Conservation (phyloP, 306 rosid genomes). For the Quercus berberidifolia region DNA sequence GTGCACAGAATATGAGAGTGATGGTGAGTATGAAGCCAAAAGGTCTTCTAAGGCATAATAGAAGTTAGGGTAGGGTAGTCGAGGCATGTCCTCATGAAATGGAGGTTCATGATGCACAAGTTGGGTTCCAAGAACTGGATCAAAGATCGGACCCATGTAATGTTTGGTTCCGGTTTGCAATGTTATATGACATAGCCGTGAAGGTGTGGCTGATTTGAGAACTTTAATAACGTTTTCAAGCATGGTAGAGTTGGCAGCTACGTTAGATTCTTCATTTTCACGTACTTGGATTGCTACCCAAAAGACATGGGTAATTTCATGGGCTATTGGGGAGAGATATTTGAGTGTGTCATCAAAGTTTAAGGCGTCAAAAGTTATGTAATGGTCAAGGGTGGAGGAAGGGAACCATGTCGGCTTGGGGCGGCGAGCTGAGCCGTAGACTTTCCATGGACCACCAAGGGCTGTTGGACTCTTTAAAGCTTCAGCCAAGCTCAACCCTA, state of each 20-base stretch:
- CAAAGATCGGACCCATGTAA: constrained; percentile 42
- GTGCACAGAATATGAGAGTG: too few species aligned
- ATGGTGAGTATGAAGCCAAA: too few species aligned
- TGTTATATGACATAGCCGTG: constrained; percentile 24
- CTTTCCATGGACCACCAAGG: constrained; percentile 43
- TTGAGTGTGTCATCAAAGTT: constrained; percentile 13
- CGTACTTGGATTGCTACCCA: constrained; percentile 23
- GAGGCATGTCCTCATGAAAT: too few species aligned
- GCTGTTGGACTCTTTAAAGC: constrained; percentile 13
- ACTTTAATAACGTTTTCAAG: constrained; percentile 19
- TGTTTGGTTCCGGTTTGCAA: constrained; percentile 43
- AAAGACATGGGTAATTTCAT: constrained; percentile 37
- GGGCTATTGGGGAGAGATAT: constrained; percentile 27
- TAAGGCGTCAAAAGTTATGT: constrained; percentile 28
- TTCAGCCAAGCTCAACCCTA: constrained; percentile 33
- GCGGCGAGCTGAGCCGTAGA: constrained; percentile 28
- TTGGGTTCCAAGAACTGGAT: neutral
- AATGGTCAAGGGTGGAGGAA: constrained; percentile 20
- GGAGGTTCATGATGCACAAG: too few species aligned
- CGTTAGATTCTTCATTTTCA: constrained; percentile 22
- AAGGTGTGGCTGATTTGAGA: neutral
- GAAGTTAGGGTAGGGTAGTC: too few species aligned
- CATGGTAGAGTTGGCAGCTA: constrained; percentile 20
- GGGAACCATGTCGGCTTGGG: constrained; percentile 25
- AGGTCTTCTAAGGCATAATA: too few species aligned